Percentiles rank a stretch among this genome's conserved stretches.
phyloP scores from a whole-genome alignment of 805 yeast genomes.

The Saturnispora halmiae region DNA sequence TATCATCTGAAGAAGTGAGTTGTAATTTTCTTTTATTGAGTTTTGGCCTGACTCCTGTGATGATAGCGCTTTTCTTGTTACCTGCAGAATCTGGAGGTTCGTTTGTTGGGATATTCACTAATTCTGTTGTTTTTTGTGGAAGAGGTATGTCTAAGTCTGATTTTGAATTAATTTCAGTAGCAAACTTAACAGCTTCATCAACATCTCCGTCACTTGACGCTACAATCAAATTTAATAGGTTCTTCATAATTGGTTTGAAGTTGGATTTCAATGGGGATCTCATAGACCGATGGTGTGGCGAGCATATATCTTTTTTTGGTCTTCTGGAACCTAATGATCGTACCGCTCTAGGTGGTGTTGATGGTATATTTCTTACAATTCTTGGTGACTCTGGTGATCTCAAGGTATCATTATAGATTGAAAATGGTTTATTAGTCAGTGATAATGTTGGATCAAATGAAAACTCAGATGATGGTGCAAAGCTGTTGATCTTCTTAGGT shows the following conservation, averaged over 20 bases:
- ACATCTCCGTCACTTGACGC: conserved; percentile 53
- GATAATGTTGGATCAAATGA: conserved; percentile 6
- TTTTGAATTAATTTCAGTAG: conserved; percentile 56
- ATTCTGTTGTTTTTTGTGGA: conserved; percentile 48
- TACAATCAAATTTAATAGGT: conserved; percentile 41
- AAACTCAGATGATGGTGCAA: conserved; percentile 1
- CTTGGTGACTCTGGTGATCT: conserved; percentile 2
- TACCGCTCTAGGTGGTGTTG: conserved; percentile 1
- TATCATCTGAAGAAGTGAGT: background rate
- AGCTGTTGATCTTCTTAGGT: background rate
- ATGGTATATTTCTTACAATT: background rate
- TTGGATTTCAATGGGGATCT: conserved; percentile 27
- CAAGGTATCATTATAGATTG: conserved; percentile 2
- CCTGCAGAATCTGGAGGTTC: conserved; percentile 26
- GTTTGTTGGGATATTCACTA: conserved; percentile 48
- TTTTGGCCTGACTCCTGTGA: conserved; percentile 27
- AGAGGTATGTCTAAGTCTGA: conserved; percentile 55
- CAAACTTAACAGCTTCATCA: conserved; percentile 59
- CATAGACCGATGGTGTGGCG: conserved; percentile 30
- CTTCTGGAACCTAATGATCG: background rate
- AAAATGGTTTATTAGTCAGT: conserved; percentile 3
- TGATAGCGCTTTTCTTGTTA: conserved; percentile 29
- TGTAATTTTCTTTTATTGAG: conserved; percentile 5
- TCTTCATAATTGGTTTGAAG: conserved; percentile 23
- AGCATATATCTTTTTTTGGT: conserved; percentile 21